Conservation (phyloP, 768 basidiomycete species). For the Amanita pallidorosea region DNA sequence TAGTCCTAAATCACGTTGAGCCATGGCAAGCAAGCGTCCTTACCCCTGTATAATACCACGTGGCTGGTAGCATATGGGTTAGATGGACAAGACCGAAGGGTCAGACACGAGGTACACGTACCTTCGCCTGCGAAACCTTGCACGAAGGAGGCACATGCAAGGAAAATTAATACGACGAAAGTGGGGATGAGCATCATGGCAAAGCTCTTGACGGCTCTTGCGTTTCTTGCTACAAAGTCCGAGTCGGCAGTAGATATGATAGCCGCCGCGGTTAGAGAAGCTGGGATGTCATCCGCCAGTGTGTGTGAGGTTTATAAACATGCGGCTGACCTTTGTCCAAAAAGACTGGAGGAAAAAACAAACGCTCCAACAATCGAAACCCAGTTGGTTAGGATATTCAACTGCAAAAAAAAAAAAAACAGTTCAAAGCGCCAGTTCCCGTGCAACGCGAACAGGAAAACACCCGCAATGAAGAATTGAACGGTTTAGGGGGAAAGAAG, state of each 20-base stretch:
- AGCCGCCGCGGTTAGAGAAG: too few species aligned
- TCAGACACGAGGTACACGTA: conserved; percentile 2
- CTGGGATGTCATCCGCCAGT: not conserved
- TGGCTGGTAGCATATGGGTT: conserved; percentile 9
- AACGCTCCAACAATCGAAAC: not conserved
- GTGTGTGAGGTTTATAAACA: not conserved
- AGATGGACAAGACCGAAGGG: not conserved
- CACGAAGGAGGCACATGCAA: conserved; percentile 1
- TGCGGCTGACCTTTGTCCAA: not conserved
- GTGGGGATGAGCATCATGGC: not conserved
- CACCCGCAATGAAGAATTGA: not conserved
- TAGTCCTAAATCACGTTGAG: not conserved
- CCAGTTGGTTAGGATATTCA: too few species aligned
- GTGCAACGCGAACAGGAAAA: not conserved
- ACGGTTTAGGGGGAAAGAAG: not conserved
- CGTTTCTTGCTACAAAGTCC: not conserved
- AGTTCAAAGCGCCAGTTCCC: too few species aligned
- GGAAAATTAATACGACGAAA: not conserved
- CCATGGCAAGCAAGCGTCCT: not conserved
- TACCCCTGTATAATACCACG: conserved; percentile 14
- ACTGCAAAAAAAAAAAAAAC: too few species aligned
- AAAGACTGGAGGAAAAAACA: not conserved
- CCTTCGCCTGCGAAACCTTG: conserved; percentile 11
- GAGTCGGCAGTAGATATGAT: not conserved
- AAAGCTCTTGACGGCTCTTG: not conserved